Evolutionary conservation across 129 eudicot genomes (phyloP).

Genomic region (Saussurea involucrata): DNA sequence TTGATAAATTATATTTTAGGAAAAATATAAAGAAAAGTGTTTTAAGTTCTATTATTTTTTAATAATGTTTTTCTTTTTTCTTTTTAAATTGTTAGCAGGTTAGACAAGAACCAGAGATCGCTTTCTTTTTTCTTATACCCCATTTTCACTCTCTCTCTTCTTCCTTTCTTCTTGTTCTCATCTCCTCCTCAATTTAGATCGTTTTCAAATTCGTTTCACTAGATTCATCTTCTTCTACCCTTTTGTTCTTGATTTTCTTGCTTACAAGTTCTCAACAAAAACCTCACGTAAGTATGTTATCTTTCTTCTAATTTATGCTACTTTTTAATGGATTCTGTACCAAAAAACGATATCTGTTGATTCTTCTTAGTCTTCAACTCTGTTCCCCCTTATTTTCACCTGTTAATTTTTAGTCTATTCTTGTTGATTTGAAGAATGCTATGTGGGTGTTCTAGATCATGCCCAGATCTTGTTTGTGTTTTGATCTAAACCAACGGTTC

Average conservation of each 20-base stretch:
- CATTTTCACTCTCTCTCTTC: conserved; percentile 14
- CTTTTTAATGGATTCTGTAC: conserved; percentile 1
- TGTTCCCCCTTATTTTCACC: background rate
- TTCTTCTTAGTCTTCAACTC: conserved; percentile 8
- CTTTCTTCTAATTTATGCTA: conserved; percentile 1
- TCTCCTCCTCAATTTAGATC: conserved; percentile 23
- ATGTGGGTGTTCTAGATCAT: conserved; percentile 50
- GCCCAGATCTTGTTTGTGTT: conserved; percentile 50
- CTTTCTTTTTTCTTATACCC: conserved; percentile 28
- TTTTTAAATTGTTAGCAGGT: conserved; percentile 1
- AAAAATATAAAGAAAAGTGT: no score
- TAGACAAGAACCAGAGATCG: conserved; percentile 32
- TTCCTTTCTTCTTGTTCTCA: conserved; percentile 1
- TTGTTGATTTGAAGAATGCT: conserved; percentile 25
- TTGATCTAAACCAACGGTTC: conserved; percentile 22
- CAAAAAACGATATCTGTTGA: background rate
- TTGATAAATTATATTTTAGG: no score
- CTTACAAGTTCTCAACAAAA: background rate
- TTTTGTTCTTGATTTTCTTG: conserved; percentile 10
- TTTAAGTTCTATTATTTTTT: background rate
- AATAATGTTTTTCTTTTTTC: background rate
- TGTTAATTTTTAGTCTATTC: conserved; percentile 24
- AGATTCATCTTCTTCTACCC: conserved; percentile 11
- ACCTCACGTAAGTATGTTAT: conserved; percentile 15
- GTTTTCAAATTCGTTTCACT: conserved; percentile 37